Evolutionary conservation across 1,284 basidiomycete species (phyloP).

Genomic region (Sanghuangporus sanghuang): DNA sequence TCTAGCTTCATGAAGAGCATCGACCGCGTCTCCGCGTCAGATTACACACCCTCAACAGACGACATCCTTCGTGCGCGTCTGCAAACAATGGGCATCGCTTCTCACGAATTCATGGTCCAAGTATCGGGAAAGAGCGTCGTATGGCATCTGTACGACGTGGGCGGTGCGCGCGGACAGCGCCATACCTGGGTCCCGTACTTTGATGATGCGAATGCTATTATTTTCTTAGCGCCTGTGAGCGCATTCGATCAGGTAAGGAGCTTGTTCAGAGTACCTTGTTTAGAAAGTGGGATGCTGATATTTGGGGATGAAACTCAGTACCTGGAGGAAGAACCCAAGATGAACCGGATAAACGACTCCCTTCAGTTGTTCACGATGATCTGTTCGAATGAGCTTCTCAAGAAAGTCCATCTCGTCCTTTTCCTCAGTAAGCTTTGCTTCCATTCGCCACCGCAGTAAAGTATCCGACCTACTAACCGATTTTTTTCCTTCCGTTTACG

Average conservation of each 20-base stretch:
- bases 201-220: slow-evolving; percentile 81
- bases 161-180: slow-evolving; percentile 77
- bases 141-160: slow-evolving; percentile 80
- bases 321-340: slow-evolving; percentile 75
- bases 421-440: slow-evolving; percentile 58
- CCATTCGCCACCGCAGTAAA: not conserved
- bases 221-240: slow-evolving; percentile 81
- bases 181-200: slow-evolving; percentile 81
- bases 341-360: slow-evolving; percentile 79
- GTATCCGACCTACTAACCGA: not conserved
- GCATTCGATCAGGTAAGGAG: slow-evolving; percentile 72
- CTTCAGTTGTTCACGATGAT: slow-evolving; percentile 79
- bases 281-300: not conserved
- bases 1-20: slow-evolving; percentile 70
- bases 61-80: slow-evolving; percentile 80
- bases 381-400: slow-evolving; percentile 73
- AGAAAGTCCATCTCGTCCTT: slow-evolving; percentile 71
- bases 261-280: not conserved
- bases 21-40: slow-evolving; percentile 54
- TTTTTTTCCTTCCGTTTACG: slow-evolving; percentile 11
- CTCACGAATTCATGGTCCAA: slow-evolving; percentile 69
- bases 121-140: slow-evolving; percentile 69
- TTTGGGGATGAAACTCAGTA: slow-evolving; percentile 40
- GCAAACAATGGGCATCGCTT: slow-evolving; percentile 79
- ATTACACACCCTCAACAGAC: slow-evolving; percentile 72